These are phyloP conservation scores for Cladosporium halotolerans DNA, from an alignment of 2,329 filamentous ascomycete genomes.

Conservation along the genomic window DNA sequence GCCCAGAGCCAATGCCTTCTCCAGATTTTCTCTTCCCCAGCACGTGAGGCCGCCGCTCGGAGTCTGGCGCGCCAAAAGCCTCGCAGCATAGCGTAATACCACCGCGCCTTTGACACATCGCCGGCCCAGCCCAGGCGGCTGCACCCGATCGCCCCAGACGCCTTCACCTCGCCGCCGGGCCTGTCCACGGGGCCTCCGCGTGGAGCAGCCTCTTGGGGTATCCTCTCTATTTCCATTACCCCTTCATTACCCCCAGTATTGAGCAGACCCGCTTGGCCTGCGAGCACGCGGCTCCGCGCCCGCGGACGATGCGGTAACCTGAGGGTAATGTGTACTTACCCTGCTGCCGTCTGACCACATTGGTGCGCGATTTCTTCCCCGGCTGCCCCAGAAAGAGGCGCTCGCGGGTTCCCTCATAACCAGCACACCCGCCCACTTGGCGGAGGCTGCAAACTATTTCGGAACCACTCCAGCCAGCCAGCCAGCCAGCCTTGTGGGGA, in stretches of 20 bases:
- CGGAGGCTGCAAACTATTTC: no score
- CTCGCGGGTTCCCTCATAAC: constrained; percentile 6
- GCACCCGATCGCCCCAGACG: not conserved
- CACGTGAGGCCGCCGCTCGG: constrained; percentile 2
- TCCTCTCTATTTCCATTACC: not conserved
- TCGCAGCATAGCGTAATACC: constrained; percentile 5
- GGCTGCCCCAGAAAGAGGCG: not conserved
- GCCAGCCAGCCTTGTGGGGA: no score
- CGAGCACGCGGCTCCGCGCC: not conserved
- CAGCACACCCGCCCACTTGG: constrained; percentile 8
- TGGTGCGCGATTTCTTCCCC: constrained; percentile 3
- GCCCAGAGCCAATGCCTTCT: constrained; percentile 5
- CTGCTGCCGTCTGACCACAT: not conserved
- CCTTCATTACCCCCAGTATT: constrained; percentile 8
- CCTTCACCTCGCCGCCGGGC: no score
- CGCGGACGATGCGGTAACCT: no score
- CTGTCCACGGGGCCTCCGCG: not conserved
- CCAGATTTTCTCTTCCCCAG: constrained; percentile 2
- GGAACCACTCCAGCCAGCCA: no score
- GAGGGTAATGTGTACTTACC: no score
- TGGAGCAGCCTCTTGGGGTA: constrained; percentile 11
- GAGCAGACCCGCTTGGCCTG: constrained; percentile 1
- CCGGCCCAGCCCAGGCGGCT: not conserved
- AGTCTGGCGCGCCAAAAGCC: not conserved
- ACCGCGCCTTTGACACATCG: constrained; percentile 2